Conservation (phyloP, 768 basidiomycete species). For the Panus rudis region DNA sequence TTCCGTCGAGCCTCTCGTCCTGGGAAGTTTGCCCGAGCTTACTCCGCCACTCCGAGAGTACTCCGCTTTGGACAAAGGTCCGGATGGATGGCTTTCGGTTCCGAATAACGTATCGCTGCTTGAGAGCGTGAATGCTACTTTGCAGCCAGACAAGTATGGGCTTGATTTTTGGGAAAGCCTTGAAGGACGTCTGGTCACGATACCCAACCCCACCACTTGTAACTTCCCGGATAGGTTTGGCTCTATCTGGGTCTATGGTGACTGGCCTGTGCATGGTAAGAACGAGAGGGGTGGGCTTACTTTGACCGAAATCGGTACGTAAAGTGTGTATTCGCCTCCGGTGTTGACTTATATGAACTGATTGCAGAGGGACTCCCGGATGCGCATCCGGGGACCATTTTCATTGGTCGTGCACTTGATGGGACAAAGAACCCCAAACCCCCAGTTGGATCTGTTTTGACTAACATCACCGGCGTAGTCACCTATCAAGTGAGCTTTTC, state of each 20-base stretch:
- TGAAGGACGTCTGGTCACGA: slow-evolving; percentile 49
- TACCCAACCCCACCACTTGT: slow-evolving; percentile 39
- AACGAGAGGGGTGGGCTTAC: slow-evolving; percentile 51
- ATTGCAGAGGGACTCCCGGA: slow-evolving; percentile 40
- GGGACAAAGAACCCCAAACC: slow-evolving; percentile 42
- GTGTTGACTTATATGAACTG: not conserved
- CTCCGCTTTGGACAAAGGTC: slow-evolving; percentile 42
- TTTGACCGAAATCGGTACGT: slow-evolving; percentile 36
- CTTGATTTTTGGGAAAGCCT: slow-evolving; percentile 62
- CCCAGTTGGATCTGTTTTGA: slow-evolving; percentile 38
- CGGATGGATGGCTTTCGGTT: slow-evolving; percentile 47
- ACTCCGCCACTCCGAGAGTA: slow-evolving; percentile 44
- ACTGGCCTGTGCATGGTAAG: slow-evolving; percentile 48
- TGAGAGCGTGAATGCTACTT: slow-evolving; percentile 36
- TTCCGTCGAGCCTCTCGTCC: slow-evolving; percentile 39
- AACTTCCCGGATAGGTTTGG: slow-evolving; percentile 47
- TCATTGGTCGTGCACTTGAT: slow-evolving; percentile 50
- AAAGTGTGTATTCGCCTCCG: not conserved
- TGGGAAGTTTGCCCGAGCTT: slow-evolving; percentile 32
- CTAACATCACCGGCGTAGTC: slow-evolving; percentile 50
- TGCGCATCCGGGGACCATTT: slow-evolving; percentile 49
- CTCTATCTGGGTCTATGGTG: slow-evolving; percentile 53
- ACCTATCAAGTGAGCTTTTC: slow-evolving; percentile 35
- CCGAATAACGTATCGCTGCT: slow-evolving; percentile 47
- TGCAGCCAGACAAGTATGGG: slow-evolving; percentile 46